phyloP scores from a whole-genome alignment of 208 protist genomes.

The Trypanosoma vivax region DNA sequence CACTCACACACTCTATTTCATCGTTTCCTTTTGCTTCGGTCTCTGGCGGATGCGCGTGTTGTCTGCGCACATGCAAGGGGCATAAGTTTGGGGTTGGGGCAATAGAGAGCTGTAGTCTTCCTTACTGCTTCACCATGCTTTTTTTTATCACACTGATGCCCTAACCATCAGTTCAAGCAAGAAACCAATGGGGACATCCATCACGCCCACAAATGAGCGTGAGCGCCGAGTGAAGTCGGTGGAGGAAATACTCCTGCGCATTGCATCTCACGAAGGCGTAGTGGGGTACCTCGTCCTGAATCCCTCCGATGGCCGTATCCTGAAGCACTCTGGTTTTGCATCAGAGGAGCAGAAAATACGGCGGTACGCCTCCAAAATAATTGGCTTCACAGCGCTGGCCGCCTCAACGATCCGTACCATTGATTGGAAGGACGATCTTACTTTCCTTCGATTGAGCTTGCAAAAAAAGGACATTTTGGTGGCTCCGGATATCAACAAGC shows the following conservation, averaged over 20 bases:
- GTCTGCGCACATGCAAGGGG: too few relatives aligned
- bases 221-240: conserved; percentile 56
- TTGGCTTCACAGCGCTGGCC: conserved; percentile 61
- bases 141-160: too few relatives aligned
- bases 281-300: conserved; percentile 77
- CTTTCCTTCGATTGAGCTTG: conserved; percentile 73
- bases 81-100: too few relatives aligned
- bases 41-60: too few relatives aligned
- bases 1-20: too few relatives aligned
- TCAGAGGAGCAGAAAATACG: conserved; percentile 31
- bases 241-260: conserved; percentile 60
- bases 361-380: conserved; percentile 56
- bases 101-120: background rate
- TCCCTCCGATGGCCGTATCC: conserved; percentile 40
- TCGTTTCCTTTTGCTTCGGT: background rate
- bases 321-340: conserved; percentile 58
- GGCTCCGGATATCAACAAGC: conserved; percentile 65
- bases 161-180: too few relatives aligned
- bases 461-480: conserved; percentile 63
- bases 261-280: conserved; percentile 66
- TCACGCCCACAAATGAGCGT: conserved; percentile 27
- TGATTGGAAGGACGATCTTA: conserved; percentile 72
- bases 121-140: conserved; percentile 5
- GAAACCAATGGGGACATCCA: conserved; percentile 19
- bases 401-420: conserved; percentile 68